Percentiles rank a stretch among this genome's conserved stretches.
phyloP scores from a whole-genome alignment of 306 rosid genomes.

The Malus domestica region ASM211411v1 NC_041795.1:118001-118500 shows the following conservation, averaged over 20 bases:
- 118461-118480: constrained; percentile 52
- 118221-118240: constrained; percentile 55
- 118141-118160: constrained; percentile 42
- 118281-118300: constrained; percentile 52
- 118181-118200: constrained; percentile 26
- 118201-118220: constrained; percentile 25
- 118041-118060: constrained; percentile 63
- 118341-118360: constrained; percentile 46
- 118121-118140: constrained; percentile 58
- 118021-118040: constrained; percentile 69
- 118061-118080: constrained; percentile 26
- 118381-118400: constrained; percentile 21
- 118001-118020: constrained; percentile 66
- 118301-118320: constrained; percentile 52
- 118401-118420: constrained; percentile 24
- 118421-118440: constrained; percentile 53
- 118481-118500: constrained; percentile 38
- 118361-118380: constrained; percentile 35
- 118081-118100: constrained; percentile 65
- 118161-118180: constrained; percentile 69
- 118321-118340: constrained; percentile 32
- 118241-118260: constrained; percentile 57
- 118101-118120: constrained; percentile 31
- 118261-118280: constrained; percentile 53
- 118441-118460: constrained; percentile 24